Evolutionary conservation across 352 stramenopile genomes (phyloP).

Genomic region (Phytopythium ostracodes): DNA sequence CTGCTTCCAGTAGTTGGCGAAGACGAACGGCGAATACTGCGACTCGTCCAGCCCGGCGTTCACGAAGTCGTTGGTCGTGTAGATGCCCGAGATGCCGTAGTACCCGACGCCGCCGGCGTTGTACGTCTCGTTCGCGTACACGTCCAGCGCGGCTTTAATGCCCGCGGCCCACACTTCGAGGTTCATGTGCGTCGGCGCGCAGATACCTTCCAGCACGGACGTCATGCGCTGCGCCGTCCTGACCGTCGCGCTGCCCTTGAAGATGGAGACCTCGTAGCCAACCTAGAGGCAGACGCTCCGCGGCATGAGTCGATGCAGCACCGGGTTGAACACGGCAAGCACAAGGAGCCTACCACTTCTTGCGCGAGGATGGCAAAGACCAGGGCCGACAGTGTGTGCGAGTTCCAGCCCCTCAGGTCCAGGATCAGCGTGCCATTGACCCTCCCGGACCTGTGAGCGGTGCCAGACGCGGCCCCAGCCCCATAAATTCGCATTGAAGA

Average conservation of each 20-base stretch:
- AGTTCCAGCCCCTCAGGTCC: constrained; percentile 32
- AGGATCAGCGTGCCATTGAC: constrained; percentile 25
- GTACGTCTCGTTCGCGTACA: constrained; percentile 57
- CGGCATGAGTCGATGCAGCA: not conserved
- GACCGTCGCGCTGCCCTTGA: constrained; percentile 1
- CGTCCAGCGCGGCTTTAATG: constrained; percentile 21
- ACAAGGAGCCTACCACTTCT: constrained; percentile 21
- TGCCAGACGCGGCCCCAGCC: constrained; percentile 11
- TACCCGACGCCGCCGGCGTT: constrained; percentile 29
- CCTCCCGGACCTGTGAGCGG: constrained; percentile 5
- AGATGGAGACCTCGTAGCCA: constrained; percentile 33
- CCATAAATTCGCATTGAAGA: constrained; percentile 17
- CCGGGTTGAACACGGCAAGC: not conserved
- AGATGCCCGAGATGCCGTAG: constrained; percentile 37
- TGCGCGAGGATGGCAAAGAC: constrained; percentile 41
- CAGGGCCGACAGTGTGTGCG: constrained; percentile 32
- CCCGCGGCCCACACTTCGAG: constrained; percentile 45
- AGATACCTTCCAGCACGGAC: constrained; percentile 25
- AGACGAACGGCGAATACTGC: constrained; percentile 14
- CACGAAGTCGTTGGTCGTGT: constrained; percentile 40
- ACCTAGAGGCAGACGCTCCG: not conserved
- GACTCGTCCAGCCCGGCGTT: constrained; percentile 9
- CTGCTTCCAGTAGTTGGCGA: constrained; percentile 44
- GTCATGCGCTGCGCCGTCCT: constrained; percentile 30
- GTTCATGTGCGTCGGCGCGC: constrained; percentile 54